Evolutionary conservation across 116 monocot species (phyloP).

Genomic region (Thalassia testudinum): DNA sequence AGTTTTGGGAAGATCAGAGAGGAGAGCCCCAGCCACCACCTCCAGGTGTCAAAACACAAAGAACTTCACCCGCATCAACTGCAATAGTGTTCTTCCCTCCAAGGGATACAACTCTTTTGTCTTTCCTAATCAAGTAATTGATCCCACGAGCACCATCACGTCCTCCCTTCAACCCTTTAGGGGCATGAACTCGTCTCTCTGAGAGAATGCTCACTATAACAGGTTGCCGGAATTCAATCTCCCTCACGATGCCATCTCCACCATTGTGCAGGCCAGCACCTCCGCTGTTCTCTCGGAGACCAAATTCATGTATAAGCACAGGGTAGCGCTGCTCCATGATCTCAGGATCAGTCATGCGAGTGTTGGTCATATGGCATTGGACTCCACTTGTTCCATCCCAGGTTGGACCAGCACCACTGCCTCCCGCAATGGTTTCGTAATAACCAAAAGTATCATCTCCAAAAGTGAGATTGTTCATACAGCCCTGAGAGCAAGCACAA

Average conservation of each 20-base stretch:
- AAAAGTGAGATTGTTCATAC: conserved; percentile 97
- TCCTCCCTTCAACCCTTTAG: conserved; percentile 76
- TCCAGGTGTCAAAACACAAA: conserved; percentile 83
- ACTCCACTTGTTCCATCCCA: conserved; percentile 89
- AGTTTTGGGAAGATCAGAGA: too few species aligned
- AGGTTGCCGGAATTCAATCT: conserved; percentile 65
- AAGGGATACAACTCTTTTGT: conserved; percentile 47
- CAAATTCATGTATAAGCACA: conserved; percentile 60
- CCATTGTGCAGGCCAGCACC: conserved; percentile 61
- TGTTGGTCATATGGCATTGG: conserved; percentile 99
- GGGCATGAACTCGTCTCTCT: conserved; percentile 66
- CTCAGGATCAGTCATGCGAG: conserved; percentile 93
- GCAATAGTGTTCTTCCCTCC: conserved; percentile 83
- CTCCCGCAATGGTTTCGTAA: conserved; percentile 94
- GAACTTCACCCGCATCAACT: conserved; percentile 60
- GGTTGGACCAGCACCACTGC: conserved; percentile 73
- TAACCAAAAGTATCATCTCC: conserved; percentile 86
- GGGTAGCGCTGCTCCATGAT: conserved; percentile 95
- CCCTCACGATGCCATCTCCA: conserved; percentile 81
- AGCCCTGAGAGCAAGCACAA: conserved; percentile 90
- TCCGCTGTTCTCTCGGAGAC: conserved; percentile 62
- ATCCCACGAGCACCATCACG: conserved; percentile 51
- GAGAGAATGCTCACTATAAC: conserved; percentile 87
- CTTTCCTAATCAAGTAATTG: conserved; percentile 61
- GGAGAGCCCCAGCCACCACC: conserved; percentile 86